These are phyloP conservation scores for Camellia japonica DNA, from an alignment of 148 eudicot genomes.

Conservation along the genomic window DNA sequence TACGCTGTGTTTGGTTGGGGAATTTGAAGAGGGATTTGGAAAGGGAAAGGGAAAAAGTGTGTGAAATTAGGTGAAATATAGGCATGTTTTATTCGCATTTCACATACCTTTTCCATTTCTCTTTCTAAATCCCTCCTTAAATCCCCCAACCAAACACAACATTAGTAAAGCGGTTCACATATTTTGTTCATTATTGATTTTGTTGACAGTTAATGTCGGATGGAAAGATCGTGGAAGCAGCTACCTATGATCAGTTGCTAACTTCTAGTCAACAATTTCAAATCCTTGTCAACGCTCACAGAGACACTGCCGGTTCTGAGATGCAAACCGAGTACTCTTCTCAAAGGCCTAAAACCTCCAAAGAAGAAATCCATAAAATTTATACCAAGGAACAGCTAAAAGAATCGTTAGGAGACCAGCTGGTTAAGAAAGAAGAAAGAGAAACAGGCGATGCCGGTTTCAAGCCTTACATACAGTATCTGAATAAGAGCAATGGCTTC, in stretches of 20 bases:
- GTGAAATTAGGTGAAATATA: no score
- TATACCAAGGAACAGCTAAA: constrained; percentile 9
- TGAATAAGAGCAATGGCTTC: constrained; percentile 41
- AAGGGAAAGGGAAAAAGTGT: no score
- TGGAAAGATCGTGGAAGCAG: constrained; percentile 40
- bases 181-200: not conserved
- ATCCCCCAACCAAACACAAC: no score
- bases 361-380: constrained; percentile 12
- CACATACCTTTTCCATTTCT: no score
- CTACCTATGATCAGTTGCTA: constrained; percentile 32
- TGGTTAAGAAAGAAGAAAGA: constrained; percentile 52
- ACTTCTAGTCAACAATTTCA: constrained; percentile 31
- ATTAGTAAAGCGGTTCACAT: not conserved
- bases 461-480: constrained; percentile 48
- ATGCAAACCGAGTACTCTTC: not conserved
- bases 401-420: constrained; percentile 28
- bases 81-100: no score
- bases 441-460: constrained; percentile 47
- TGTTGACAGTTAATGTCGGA: constrained; percentile 34
- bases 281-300: constrained; percentile 36
- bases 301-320: constrained; percentile 9
- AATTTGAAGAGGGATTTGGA: no score
- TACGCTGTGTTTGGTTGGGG: no score
- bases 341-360: not conserved
- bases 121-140: no score